Evolutionary conservation across 2,329 filamentous ascomycete species (phyloP), one percentile per base, ranked within the genome.

Genomic region (Chrysosporium queenslandicum): DNA sequence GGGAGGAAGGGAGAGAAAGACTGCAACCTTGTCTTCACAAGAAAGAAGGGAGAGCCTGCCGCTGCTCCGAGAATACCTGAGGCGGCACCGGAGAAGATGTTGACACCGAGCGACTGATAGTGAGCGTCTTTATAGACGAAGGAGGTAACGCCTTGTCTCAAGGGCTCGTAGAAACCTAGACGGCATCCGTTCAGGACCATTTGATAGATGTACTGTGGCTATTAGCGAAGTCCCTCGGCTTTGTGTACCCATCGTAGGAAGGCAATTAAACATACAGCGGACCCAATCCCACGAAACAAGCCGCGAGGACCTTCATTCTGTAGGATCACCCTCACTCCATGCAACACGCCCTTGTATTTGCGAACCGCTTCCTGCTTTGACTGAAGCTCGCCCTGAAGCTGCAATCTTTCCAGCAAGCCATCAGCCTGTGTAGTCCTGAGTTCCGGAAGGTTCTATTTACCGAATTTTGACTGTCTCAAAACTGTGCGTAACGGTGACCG

Each of bases 391-490:
- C 92, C 92, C 71, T 98, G 92, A 52, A 98, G 72, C 74, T 98
- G 92, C 79, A 98, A 82, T 64, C 88, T 90, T 67, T 54, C 23
- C 27, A 32, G 34, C 16, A 45, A 41, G 25, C 7, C 11, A 37
- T 53, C 21, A 48, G 51, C 29, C 20, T 37, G 11, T 34, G 42
- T 14, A 30, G 23, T n/a, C 20, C 16, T 30, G 16, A 12, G 14
- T 27, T 29, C 11, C 11, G 6, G 16, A 37, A 30, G 27, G 36
- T 11, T 23, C 55, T n/a, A 66, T 77, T 66, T 76, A 90, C 85
- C 90, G 86, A 67, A 97, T 97, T 80, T 98, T 98, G 68, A 98
- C 89, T 11, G 91, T 97, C 73, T 98, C 92, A 74, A 97, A 97
- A 53, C 90, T 90, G 71, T 98, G 92, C 47, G 92, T 97, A 59